A percentile compares a stretch with the other conserved stretches of the same genome.
These are phyloP conservation scores for Berberis thunbergii DNA, from an alignment of 164 flowering plant genomes.

Conservation along the genomic window DNA sequence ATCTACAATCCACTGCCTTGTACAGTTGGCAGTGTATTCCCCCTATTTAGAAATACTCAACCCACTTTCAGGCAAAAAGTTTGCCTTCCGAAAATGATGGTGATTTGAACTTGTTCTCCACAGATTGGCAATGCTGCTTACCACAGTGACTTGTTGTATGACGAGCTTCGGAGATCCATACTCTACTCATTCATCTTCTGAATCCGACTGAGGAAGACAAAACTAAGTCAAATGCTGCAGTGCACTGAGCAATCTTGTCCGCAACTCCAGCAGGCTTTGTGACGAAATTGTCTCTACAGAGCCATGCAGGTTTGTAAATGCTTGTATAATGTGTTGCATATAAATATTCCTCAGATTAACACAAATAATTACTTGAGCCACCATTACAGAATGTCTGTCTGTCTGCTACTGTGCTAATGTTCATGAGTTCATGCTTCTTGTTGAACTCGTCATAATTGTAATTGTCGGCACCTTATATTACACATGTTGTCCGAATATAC, in stretches of 20 bases:
- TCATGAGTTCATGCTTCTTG: too few species aligned
- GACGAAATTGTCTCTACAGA: conserved; percentile 77
- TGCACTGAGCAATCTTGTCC: conserved; percentile 92
- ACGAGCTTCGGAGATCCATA: conserved; percentile 79
- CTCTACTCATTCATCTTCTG: conserved; percentile 60
- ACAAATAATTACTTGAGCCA: not conserved
- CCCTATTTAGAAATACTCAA: not conserved
- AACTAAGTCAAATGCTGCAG: conserved; percentile 96
- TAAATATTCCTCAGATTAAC: not conserved
- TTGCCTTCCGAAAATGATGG: not conserved
- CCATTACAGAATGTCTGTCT: not conserved
- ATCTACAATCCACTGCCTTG: not conserved
- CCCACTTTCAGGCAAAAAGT: not conserved
- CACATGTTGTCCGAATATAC: too few species aligned
- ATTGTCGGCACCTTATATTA: too few species aligned
- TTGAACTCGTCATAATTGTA: too few species aligned
- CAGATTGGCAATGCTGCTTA: conserved; percentile 99
- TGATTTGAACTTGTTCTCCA: conserved; percentile 10
- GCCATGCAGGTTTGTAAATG: conserved; percentile 69
- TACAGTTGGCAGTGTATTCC: not conserved
- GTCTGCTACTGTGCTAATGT: too few species aligned
- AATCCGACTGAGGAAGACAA: conserved; percentile 81
- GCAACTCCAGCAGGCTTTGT: conserved; percentile 80
- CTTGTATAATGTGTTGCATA: not conserved
- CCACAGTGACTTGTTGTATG: conserved; percentile 77